Evolutionary conservation across 257 asterid genomes (phyloP).

Genomic region (Penstemon newberryi): DNA sequence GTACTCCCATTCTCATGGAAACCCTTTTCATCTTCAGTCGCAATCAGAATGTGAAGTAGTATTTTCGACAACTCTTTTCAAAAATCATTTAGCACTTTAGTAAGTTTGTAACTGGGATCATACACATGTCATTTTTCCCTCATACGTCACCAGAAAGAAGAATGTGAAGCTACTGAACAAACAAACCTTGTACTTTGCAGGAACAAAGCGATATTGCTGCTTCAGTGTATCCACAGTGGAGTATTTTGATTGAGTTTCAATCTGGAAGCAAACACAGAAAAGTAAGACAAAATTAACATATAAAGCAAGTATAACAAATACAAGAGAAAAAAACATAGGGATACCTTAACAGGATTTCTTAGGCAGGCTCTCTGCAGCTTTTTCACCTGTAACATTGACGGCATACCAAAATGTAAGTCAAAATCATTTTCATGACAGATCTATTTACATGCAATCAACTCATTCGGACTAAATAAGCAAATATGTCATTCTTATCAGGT

Average conservation of each 20-base stretch:
- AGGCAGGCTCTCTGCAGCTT: conserved; percentile 95
- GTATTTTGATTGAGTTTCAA: conserved; percentile 84
- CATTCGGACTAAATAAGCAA: background rate
- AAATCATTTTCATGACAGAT: background rate
- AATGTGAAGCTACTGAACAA: conserved; percentile 14
- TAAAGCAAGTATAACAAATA: background rate
- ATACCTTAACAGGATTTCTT: conserved; percentile 88
- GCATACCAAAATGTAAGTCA: background rate
- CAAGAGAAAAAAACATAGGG: conserved; percentile 7
- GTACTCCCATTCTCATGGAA: background rate
- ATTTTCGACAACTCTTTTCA: no score
- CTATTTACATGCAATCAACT: background rate
- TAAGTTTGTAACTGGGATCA: no score
- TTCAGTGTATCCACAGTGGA: conserved; percentile 91
- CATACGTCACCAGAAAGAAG: conserved; percentile 1
- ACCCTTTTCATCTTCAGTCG: background rate
- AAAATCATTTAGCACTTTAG: no score
- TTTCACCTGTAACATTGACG: conserved; percentile 56
- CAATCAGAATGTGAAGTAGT: background rate
- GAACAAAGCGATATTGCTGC: conserved; percentile 77
- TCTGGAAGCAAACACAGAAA: conserved; percentile 42
- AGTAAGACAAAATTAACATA: conserved; percentile 8
- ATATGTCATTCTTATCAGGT: background rate
- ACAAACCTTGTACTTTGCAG: conserved; percentile 82
- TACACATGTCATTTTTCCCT: no score